Evolutionary conservation across 169 alveolate genomes (phyloP), one percentile per base, ranked within the genome.

Genomic region (Theileria annulata): DNA sequence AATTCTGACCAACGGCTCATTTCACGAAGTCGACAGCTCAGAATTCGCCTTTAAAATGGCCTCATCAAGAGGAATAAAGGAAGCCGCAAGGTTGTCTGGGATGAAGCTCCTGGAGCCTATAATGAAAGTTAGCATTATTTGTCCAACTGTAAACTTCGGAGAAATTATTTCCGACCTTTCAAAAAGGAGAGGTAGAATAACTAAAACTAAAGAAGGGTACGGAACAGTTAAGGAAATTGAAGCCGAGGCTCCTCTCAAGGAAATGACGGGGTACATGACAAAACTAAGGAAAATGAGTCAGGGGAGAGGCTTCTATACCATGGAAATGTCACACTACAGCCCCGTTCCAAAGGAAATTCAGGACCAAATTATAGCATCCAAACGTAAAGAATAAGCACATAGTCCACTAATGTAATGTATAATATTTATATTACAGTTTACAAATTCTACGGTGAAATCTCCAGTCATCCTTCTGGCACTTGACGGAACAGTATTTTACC

Each of bases 31-130:
- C 31, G 97, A 94, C 74, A 90, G 95, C 77, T 87, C 93, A 31
- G 96, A 94, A 31, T 82, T 93, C 25, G 97, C 97, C 21, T 96
- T 96, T 85, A 92, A 91, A 71, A 87, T 93, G 71, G 96, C 97
- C 10, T 95, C 96, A 10, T 79, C 93, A 31, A 56, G 85, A 77
- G 95, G 95, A 0, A 48, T 92, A 33, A 83, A 94, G 80, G 96
- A 95, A 62, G 95, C 95, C 3, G 95, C 95, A 33, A 71, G 82
- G 19, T 72, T 88, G 76, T 92, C 94, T 8, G 74, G 88, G 28
- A 91, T 93, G 42, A 75, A 78, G 31, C 91, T 96, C 42, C 77
- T 96, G 67, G 98, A 95, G 87, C 98, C 98, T 54, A 89, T 91
- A 68, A 93, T 96, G 98, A 92, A 87, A 76, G 96, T 92, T 0